phyloP scores from a whole-genome alignment of 345 rosid genomes.

The Limnanthes douglasii region DNA sequence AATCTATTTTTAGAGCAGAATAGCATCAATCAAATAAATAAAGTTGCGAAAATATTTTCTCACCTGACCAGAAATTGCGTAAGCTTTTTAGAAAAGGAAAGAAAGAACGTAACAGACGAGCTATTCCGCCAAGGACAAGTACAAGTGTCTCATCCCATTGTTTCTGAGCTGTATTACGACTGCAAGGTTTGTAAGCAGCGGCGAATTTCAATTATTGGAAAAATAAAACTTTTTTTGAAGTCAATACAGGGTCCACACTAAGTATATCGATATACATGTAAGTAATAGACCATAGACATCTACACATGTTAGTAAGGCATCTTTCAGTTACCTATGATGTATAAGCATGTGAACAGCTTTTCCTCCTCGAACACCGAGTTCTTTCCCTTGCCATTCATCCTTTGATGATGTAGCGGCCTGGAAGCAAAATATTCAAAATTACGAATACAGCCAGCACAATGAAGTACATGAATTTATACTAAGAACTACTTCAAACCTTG shows the following conservation, averaged over 20 bases:
- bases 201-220: slow-evolving; percentile 5
- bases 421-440: slow-evolving; percentile 11
- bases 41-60: slow-evolving; percentile 8
- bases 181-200: slow-evolving; percentile 20
- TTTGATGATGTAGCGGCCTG: slow-evolving; percentile 98
- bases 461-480: slow-evolving; percentile 3
- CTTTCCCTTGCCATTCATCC: slow-evolving; percentile 98
- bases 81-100: slow-evolving; percentile 75
- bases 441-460: slow-evolving; percentile 6
- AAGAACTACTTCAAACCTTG: slow-evolving; percentile 41
- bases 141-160: slow-evolving; percentile 99
- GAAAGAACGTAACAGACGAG: slow-evolving; percentile 85
- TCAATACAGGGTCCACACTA: slow-evolving; percentile 2
- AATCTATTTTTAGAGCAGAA: too few species aligned
- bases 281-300: background rate
- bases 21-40: too few species aligned
- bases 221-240: slow-evolving; percentile 3
- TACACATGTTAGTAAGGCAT: background rate
- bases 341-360: slow-evolving; percentile 97
- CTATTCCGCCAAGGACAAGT: slow-evolving; percentile 85
- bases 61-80: slow-evolving; percentile 84
- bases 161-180: slow-evolving; percentile 97
- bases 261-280: background rate
- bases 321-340: slow-evolving; percentile 65
- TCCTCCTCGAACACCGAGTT: slow-evolving; percentile 89